Conservation (phyloP, 2,329 filamentous ascomycete genomes). For the Paecilomyces formosus region DNA sequence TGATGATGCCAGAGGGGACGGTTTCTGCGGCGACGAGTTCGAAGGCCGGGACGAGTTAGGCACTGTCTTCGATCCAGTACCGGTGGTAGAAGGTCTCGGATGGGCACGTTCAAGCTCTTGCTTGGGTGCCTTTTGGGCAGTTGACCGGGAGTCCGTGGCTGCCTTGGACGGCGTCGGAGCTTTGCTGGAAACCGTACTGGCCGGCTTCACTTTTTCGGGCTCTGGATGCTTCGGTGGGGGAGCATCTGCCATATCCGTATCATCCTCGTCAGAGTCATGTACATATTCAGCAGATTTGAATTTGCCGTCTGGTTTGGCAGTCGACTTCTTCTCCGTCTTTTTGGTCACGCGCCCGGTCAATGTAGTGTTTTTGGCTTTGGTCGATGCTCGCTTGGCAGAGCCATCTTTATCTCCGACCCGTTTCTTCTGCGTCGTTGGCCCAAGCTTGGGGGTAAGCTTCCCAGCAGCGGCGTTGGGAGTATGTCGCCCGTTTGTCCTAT, state of each 20-base stretch:
- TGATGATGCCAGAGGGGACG: constrained; percentile 55
- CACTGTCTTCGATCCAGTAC: constrained; percentile 28
- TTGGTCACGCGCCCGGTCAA: constrained; percentile 36
- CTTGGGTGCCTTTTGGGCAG: constrained; percentile 18
- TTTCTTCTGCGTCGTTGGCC: constrained; percentile 24
- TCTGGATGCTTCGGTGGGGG: background rate
- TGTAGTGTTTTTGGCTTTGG: constrained; percentile 42
- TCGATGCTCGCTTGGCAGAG: constrained; percentile 36
- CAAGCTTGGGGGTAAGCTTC: constrained; percentile 17
- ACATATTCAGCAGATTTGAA: constrained; percentile 50
- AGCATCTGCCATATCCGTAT: constrained; percentile 30
- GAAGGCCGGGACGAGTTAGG: constrained; percentile 30
- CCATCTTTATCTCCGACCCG: constrained; percentile 32
- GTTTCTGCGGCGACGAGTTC: constrained; percentile 50
- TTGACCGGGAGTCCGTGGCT: constrained; percentile 7
- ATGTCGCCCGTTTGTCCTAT: constrained; percentile 19
- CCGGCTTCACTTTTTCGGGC: constrained; percentile 6
- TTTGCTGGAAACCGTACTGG: constrained; percentile 1
- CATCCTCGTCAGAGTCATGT: constrained; percentile 45
- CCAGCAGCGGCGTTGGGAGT: constrained; percentile 20
- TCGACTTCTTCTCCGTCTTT: constrained; percentile 36
- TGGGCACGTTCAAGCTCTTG: constrained; percentile 15
- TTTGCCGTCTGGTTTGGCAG: constrained; percentile 34
- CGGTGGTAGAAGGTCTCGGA: constrained; percentile 15
- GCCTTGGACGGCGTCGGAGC: constrained; percentile 10